A percentile compares a stretch with the other conserved stretches of the same genome.
Evolutionary conservation across 139 green algal genomes (phyloP).

Genomic region (Picochlorum sp.): DNA sequence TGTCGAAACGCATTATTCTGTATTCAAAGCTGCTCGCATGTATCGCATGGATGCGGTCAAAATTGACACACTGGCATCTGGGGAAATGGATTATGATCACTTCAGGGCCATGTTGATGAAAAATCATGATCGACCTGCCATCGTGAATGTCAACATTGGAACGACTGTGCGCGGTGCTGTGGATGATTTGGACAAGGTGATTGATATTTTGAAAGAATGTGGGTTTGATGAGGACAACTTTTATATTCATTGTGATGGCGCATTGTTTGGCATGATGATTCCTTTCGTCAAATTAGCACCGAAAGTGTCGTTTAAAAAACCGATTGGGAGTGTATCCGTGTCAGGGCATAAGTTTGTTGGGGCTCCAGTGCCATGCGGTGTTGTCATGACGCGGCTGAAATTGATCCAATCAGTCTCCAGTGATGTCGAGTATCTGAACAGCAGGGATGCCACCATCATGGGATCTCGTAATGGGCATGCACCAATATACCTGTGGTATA

Average conservation of each 20-base stretch:
- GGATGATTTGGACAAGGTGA: slow-evolving; percentile 71
- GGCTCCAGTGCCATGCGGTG: slow-evolving; percentile 81
- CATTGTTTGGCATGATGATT: slow-evolving; percentile 83
- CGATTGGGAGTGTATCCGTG: slow-evolving; percentile 86
- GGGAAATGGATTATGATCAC: slow-evolving; percentile 91
- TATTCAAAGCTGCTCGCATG: slow-evolving; percentile 94
- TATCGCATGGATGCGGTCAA: slow-evolving; percentile 91
- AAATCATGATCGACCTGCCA: slow-evolving; percentile 72
- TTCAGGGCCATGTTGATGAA: slow-evolving; percentile 43
- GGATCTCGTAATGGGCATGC: slow-evolving; percentile 91
- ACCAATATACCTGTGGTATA: slow-evolving; percentile 96
- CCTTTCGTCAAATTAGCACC: slow-evolving; percentile 82
- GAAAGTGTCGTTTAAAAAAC: slow-evolving; percentile 94
- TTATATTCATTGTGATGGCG: slow-evolving; percentile 97
- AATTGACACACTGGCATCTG: slow-evolving; percentile 63
- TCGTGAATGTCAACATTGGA: slow-evolving; percentile 98
- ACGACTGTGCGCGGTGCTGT: slow-evolving; percentile 88
- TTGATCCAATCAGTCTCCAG: slow-evolving; percentile 28
- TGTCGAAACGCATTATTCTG: slow-evolving; percentile 90
- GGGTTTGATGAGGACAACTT: slow-evolving; percentile 87
- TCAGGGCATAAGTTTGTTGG: slow-evolving; percentile 95
- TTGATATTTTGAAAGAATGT: slow-evolving; percentile 60
- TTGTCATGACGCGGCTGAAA: slow-evolving; percentile 73
- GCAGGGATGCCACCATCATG: slow-evolving; percentile 94
- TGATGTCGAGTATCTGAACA: slow-evolving; percentile 93